Percentiles rank a stretch among this genome's conserved stretches.
These are phyloP conservation scores for Carex pumila DNA, from an alignment of 176 grass and related monocot genomes.

Conservation along the genomic window DNA sequence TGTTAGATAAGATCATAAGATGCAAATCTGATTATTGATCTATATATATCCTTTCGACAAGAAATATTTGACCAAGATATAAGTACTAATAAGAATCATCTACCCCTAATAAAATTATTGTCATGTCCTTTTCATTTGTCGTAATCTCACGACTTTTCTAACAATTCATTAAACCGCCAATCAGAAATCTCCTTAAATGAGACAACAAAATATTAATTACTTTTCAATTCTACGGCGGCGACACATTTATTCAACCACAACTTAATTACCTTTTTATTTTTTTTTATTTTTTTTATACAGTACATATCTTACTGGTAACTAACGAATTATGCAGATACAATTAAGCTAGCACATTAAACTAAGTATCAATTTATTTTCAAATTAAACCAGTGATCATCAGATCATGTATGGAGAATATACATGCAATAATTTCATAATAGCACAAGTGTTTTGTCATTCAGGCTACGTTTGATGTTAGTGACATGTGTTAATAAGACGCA, in stretches of 20 bases:
- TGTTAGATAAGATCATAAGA: background rate
- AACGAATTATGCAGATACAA: background rate
- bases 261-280: background rate
- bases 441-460: no score
- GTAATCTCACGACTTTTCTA: background rate
- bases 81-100: background rate
- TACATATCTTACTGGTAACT: background rate
- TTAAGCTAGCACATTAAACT: background rate
- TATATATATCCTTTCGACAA: background rate
- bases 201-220: conserved; percentile 2
- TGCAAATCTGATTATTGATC: background rate
- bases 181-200: conserved; percentile 16
- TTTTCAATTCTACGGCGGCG: background rate
- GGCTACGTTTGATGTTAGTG: no score
- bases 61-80: background rate
- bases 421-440: no score
- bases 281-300: background rate
- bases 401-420: no score
- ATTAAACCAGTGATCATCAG: no score
- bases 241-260: background rate
- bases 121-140: background rate
- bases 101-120: background rate
- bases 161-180: background rate
- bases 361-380: no score
- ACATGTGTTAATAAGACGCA: no score